Evolutionary conservation across 306 rosid species (phyloP).

Genomic region (Cucurbita ficifolia): DNA sequence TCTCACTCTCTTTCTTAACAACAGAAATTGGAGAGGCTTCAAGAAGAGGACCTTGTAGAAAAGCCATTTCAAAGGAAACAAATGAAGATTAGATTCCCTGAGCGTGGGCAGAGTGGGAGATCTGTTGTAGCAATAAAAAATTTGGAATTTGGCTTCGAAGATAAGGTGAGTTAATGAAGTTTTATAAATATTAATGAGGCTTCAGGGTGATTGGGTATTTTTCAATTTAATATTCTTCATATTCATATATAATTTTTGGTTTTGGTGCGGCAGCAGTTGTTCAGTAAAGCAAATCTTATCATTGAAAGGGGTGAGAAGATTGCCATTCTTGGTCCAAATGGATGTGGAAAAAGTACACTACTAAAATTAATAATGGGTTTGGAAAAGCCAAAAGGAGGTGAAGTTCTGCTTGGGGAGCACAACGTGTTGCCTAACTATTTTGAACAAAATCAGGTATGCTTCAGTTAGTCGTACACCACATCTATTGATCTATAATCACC

Average conservation of each 20-base stretch:
- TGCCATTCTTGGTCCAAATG: constrained; percentile 94
- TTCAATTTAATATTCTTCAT: not conserved
- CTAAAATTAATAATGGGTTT: constrained; percentile 85
- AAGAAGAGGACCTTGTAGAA: constrained; percentile 71
- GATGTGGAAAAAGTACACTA: constrained; percentile 96
- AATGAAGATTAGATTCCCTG: constrained; percentile 95
- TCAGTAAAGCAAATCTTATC: constrained; percentile 69
- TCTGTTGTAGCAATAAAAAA: constrained; percentile 46
- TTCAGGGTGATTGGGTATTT: not conserved
- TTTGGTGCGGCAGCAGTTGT: constrained; percentile 45
- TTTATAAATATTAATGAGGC: constrained; percentile 1
- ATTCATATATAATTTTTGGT: not conserved
- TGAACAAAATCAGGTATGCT: constrained; percentile 88
- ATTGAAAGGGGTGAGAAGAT: constrained; percentile 91
- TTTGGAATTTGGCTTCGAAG: constrained; percentile 74
- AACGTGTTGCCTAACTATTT: constrained; percentile 87
- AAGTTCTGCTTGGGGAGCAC: constrained; percentile 84
- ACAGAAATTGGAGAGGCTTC: constrained; percentile 93
- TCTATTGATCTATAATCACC: not conserved
- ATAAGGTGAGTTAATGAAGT: constrained; percentile 36
- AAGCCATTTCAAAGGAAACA: constrained; percentile 90
- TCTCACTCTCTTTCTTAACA: constrained; percentile 12
- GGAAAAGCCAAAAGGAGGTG: constrained; percentile 64
- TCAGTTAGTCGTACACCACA: not conserved
- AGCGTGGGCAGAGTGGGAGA: constrained; percentile 91